Conservation (phyloP, 768 basidiomycete species). For the Termitomyces sp. region DNA sequence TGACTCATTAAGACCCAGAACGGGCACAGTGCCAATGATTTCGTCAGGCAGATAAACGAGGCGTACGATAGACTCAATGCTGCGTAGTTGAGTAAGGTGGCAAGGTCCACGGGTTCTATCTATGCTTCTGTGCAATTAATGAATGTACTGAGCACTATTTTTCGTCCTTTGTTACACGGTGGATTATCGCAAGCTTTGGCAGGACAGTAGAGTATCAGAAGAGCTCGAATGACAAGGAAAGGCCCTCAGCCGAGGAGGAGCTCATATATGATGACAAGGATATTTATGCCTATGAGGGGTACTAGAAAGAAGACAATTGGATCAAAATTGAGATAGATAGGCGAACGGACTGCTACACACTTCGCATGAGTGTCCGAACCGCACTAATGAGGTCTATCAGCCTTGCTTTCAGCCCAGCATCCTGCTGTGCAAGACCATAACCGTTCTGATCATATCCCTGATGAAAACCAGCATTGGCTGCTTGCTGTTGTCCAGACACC, state of each 20-base stretch:
- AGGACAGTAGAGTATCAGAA: conserved; percentile 2
- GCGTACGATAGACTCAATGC: conserved; percentile 66
- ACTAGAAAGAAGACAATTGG: conserved; percentile 42
- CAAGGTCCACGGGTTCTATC: too few relatives aligned
- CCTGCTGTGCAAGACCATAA: conserved; percentile 47
- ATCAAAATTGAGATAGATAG: conserved; percentile 10
- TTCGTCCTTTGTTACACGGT: conserved; percentile 1
- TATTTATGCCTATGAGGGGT: conserved; percentile 85
- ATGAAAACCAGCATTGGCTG: conserved; percentile 50
- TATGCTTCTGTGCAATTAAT: neutral
- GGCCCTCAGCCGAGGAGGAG: conserved; percentile 52
- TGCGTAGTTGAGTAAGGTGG: neutral
- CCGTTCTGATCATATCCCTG: conserved; percentile 65
- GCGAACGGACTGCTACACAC: conserved; percentile 50
- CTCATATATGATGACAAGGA: conserved; percentile 84
- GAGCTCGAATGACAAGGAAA: neutral
- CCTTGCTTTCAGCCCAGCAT: conserved; percentile 76
- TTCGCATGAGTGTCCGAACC: conserved; percentile 94
- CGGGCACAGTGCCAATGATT: conserved; percentile 71
- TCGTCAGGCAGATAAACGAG: conserved; percentile 70
- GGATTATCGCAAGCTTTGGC: conserved; percentile 7
- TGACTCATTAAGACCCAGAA: conserved; percentile 36
- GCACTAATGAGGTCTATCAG: conserved; percentile 92
- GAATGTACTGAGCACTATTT: neutral
- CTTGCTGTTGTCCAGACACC: conserved; percentile 59